Conservation (phyloP, 1,284 basidiomycete genomes). For the Sporisorium graminicola region DNA sequence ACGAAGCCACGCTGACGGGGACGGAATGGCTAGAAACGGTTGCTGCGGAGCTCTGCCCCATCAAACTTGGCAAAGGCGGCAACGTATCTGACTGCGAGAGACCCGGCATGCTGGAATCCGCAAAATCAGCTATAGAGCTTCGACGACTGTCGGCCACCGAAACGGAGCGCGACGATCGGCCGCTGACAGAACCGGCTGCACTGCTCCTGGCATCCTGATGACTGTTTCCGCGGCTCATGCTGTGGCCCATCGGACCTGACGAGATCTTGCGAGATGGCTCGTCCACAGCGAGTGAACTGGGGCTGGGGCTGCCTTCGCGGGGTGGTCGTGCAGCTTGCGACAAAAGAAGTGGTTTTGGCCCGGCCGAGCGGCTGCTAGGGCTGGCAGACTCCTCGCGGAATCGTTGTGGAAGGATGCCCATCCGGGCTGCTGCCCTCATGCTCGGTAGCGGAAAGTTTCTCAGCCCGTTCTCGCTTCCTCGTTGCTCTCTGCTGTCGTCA, state of each 20-base stretch:
- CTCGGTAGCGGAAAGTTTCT: slow-evolving; percentile 46
- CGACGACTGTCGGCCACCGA: slow-evolving; percentile 29
- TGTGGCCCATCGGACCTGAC: slow-evolving; percentile 55
- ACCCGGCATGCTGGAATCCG: slow-evolving; percentile 28
- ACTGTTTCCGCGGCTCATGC: slow-evolving; percentile 33
- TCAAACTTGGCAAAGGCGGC: slow-evolving; percentile 38
- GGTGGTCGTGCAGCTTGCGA: slow-evolving; percentile 54
- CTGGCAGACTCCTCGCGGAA: slow-evolving; percentile 29
- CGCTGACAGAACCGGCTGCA: slow-evolving; percentile 22
- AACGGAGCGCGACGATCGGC: slow-evolving; percentile 22
- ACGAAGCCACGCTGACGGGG: neutral
- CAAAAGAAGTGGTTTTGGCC: slow-evolving; percentile 58
- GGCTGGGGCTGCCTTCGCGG: slow-evolving; percentile 45
- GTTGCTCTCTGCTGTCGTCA: slow-evolving; percentile 26
- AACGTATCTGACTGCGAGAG: slow-evolving; percentile 12
- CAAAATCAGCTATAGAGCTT: slow-evolving; percentile 34
- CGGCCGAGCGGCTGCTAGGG: slow-evolving; percentile 20
- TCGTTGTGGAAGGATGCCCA: slow-evolving; percentile 42
- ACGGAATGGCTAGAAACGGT: neutral
- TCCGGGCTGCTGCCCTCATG: slow-evolving; percentile 49
- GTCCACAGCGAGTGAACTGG: slow-evolving; percentile 26
- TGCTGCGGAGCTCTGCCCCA: slow-evolving; percentile 17
- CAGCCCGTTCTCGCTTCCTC: slow-evolving; percentile 25
- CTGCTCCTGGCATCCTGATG: slow-evolving; percentile 26
- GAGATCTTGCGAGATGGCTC: slow-evolving; percentile 57